Evolutionary conservation across 106 monocot genomes (phyloP), one percentile per base, ranked within the genome.

Genomic region (Apostasia shenzhenica): DNA sequence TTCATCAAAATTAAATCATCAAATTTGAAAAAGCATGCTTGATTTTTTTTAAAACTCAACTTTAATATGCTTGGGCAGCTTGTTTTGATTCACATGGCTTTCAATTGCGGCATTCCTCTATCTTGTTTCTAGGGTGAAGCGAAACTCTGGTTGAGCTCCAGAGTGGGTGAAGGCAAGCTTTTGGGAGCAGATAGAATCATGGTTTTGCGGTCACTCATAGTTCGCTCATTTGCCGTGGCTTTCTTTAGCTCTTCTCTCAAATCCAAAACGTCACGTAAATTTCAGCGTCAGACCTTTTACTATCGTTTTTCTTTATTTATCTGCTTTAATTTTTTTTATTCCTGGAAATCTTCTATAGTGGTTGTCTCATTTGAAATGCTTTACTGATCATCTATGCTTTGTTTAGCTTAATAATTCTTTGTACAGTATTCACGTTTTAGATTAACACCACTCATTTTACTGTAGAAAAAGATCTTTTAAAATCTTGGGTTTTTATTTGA

Each of bases 211-310:
- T 52, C 73, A 46, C 77, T 66, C 7, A 45, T 78, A 44, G 43
- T 61, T 38, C 70, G 72, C 54, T 83, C 76, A 60, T 62, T 61
- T 8, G 59, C 70, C 39, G 70, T 58, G 10, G 67, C 59, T 63
- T 73, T 80, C 68, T 50, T 75, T 64, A 54, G 51, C 44, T 70
- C 50, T 44, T 70, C 42, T 12, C 66, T 72, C 14, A 63, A 62
- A 54, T 61, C 46, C 43, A 41, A 47, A 26, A 41, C 48, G 4
- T 5, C 3, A 0, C 57, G 39, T n/a, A 59, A 53, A 68, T 78
- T 38, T 50, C 69, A 55, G 54, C 65, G 78, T 82, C 49, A 55
- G 56, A 60, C 46, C 53, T 12, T 45, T 56, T 64, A 44, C 40
- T 64, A 5, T 48, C 48, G 8, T 9, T 47, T 26, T 26, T 26